Evolutionary conservation across 352 stramenopile genomes (phyloP).

Genomic region (Phytophthora parvispora): DNA sequence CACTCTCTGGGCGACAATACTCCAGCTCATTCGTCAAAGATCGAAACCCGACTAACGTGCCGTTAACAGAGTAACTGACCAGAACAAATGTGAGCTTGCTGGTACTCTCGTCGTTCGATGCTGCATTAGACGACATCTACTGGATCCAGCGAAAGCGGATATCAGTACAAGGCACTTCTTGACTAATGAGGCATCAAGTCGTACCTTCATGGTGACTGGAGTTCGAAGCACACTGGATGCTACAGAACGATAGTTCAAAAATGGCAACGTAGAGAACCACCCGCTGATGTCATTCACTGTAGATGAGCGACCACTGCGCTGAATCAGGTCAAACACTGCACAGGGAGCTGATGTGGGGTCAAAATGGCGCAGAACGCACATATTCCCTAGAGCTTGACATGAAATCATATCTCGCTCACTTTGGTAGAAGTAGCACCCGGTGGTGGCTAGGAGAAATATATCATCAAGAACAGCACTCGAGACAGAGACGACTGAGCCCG

Average conservation of each 20-base stretch:
- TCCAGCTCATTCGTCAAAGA: conserved; percentile 81
- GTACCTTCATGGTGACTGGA: conserved; percentile 81
- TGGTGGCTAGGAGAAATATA: conserved; percentile 74
- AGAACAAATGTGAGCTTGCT: conserved; percentile 90
- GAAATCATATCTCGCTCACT: conserved; percentile 66
- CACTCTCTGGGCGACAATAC: conserved; percentile 68
- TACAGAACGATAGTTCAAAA: conserved; percentile 86
- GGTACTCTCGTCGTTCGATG: conserved; percentile 42
- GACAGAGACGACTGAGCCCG: conserved; percentile 37
- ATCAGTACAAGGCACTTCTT: background rate
- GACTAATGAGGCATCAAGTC: background rate
- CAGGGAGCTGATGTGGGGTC: conserved; percentile 70
- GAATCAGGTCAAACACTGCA: conserved; percentile 78
- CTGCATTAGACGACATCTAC: conserved; percentile 88
- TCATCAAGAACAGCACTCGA: conserved; percentile 82
- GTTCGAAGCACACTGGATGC: conserved; percentile 68
- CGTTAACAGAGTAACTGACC: conserved; percentile 90
- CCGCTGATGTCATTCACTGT: conserved; percentile 59
- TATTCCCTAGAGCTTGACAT: conserved; percentile 93
- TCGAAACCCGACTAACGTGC: conserved; percentile 83
- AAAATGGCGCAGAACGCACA: conserved; percentile 96
- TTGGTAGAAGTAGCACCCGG: conserved; percentile 92
- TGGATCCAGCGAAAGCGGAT: background rate
- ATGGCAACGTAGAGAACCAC: conserved; percentile 89
- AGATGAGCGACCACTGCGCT: conserved; percentile 56